phyloP scores from a whole-genome alignment of 305 asterid genomes.

The Fraxinus greggii region DNA sequence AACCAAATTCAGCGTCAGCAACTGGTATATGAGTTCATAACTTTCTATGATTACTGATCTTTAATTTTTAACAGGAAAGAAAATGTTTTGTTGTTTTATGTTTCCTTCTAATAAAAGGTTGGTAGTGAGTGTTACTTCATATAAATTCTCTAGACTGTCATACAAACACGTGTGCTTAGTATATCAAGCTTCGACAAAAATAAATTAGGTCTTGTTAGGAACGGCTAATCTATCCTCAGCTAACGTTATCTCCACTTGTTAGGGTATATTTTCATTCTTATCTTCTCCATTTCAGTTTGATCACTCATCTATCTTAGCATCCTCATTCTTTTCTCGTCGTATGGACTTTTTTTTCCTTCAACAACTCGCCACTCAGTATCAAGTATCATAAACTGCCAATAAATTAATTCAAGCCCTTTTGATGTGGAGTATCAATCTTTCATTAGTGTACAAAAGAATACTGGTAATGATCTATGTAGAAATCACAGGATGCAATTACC shows the following conservation, averaged over 20 bases:
- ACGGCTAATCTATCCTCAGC: not conserved
- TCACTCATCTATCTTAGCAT: not conserved
- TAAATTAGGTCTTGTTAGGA: not conserved
- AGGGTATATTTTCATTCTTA: not conserved
- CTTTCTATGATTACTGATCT: not conserved
- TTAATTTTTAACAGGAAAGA: not conserved
- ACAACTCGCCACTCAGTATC: not conserved
- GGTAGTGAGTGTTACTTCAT: not conserved
- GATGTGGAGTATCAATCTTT: not conserved
- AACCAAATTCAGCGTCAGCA: slow-evolving; percentile 28
- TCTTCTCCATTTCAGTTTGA: not conserved
- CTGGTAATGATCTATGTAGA: not conserved
- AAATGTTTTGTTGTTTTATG: not conserved
- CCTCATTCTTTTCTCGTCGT: not conserved
- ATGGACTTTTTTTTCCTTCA: not conserved
- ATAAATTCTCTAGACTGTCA: not conserved
- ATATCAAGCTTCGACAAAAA: not conserved
- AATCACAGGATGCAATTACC: not conserved
- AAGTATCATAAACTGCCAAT: not conserved
- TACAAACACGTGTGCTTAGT: not conserved
- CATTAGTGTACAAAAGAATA: not conserved
- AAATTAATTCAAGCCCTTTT: not conserved
- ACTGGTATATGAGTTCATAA: slow-evolving; percentile 39
- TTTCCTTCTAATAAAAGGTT: not conserved
- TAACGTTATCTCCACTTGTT: not conserved